Conservation (phyloP, 352 stramenopile genomes). For the Globisporangium alternatum region DNA sequence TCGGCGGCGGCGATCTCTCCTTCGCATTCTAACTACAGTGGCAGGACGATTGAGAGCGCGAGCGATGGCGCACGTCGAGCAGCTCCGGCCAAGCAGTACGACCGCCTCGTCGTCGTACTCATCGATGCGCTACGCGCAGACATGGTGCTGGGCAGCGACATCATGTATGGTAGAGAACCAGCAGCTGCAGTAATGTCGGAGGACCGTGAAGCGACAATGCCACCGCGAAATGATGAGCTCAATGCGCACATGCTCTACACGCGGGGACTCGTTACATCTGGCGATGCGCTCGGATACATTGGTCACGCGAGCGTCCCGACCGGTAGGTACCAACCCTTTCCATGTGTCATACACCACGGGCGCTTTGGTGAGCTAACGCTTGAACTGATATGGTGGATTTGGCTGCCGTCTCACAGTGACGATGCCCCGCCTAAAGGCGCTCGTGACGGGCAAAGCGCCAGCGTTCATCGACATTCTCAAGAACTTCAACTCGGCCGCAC, state of each 20-base stretch:
- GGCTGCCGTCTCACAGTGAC: constrained; percentile 43
- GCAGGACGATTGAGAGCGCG: background rate
- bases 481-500: constrained; percentile 87
- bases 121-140: constrained; percentile 86
- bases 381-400: background rate
- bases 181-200: background rate
- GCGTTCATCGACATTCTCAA: constrained; percentile 90
- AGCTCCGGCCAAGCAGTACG: constrained; percentile 35
- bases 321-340: background rate
- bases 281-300: constrained; percentile 65
- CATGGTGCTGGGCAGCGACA: constrained; percentile 76
- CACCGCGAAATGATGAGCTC: constrained; percentile 31
- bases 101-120: constrained; percentile 82
- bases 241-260: constrained; percentile 73
- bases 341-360: background rate
- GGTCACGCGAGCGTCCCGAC: constrained; percentile 81
- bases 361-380: background rate
- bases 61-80: constrained; percentile 9
- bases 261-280: constrained; percentile 38
- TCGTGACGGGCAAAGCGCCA: constrained; percentile 80
- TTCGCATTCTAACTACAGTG: background rate
- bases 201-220: background rate
- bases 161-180: constrained; percentile 29
- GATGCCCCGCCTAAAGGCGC: constrained; percentile 86
- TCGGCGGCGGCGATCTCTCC: background rate